Percentiles rank a stretch among this genome's conserved stretches.
phyloP scores from a whole-genome alignment of 2,329 filamentous ascomycete genomes.

The Trichoderma koningiopsis region DNA sequence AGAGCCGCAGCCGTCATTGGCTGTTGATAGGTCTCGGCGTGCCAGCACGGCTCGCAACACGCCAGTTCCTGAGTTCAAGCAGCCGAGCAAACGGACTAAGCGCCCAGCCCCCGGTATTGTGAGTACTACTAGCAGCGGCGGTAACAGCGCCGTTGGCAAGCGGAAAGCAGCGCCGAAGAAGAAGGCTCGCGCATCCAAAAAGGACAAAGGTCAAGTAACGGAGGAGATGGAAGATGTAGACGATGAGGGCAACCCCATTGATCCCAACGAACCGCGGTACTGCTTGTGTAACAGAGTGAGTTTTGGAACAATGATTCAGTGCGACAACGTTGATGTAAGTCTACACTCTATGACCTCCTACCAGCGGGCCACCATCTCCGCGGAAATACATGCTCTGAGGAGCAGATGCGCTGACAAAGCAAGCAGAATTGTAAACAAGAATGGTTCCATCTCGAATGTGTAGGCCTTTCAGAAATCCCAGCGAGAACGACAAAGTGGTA shows the following conservation, averaged over 20 bases:
- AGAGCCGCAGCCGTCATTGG: constrained; percentile 53
- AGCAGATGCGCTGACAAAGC: constrained; percentile 26
- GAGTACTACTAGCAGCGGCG: constrained; percentile 61
- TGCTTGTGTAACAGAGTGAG: constrained; percentile 79
- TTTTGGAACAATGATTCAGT: constrained; percentile 81
- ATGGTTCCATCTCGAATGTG: constrained; percentile 84
- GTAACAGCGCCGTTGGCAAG: constrained; percentile 69
- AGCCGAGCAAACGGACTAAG: constrained; percentile 63
- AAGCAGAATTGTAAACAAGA: constrained; percentile 70
- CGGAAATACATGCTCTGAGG: background rate
- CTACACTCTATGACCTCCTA: constrained; percentile 19
- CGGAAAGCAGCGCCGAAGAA: constrained; percentile 70
- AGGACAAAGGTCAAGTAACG: constrained; percentile 48
- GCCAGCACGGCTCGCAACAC: constrained; percentile 61
- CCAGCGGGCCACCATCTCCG: background rate
- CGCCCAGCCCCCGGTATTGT: constrained; percentile 73
- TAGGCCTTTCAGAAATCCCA: constrained; percentile 68
- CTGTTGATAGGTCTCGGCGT: constrained; percentile 56
- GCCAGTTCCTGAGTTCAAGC: constrained; percentile 52
- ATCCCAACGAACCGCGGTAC: constrained; percentile 75
- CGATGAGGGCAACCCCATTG: constrained; percentile 69
- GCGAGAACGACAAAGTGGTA: constrained; percentile 80
- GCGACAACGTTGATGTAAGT: constrained; percentile 75
- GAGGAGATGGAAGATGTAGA: constrained; percentile 62
- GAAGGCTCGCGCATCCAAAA: constrained; percentile 57